Conservation (phyloP, 495 filamentous ascomycete species). For the Trichoderma virens region DNA sequence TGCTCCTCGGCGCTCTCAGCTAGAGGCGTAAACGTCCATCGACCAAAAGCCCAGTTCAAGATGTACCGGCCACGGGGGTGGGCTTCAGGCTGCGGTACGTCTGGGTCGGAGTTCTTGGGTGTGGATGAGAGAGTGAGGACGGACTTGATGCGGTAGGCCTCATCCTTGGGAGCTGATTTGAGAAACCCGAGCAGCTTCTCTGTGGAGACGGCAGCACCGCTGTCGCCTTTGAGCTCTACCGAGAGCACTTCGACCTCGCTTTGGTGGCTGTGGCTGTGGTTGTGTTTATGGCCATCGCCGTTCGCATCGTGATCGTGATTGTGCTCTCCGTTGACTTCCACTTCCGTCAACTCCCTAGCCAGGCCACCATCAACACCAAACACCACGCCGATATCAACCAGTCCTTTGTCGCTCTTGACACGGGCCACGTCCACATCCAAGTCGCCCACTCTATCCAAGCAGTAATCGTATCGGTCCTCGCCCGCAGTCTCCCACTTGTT, state of each 20-base stretch:
- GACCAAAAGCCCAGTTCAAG: conserved; percentile 94
- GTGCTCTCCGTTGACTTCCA: conserved; percentile 18
- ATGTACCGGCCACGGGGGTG: conserved; percentile 50
- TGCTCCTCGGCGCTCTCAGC: conserved; percentile 35
- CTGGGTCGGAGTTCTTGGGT: conserved; percentile 54
- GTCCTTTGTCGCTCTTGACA: conserved; percentile 72
- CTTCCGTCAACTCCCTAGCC: conserved; percentile 48
- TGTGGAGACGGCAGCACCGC: conserved; percentile 48
- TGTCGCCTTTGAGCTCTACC: conserved; percentile 46
- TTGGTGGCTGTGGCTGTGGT: conserved; percentile 50
- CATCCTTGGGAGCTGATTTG: conserved; percentile 68
- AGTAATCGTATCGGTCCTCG: conserved; percentile 71
- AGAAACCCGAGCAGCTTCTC: conserved; percentile 59
- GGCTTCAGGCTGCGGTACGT: conserved; percentile 16
- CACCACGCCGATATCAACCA: conserved; percentile 66
- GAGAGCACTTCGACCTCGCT: conserved; percentile 87
- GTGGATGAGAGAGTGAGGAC: conserved; percentile 54
- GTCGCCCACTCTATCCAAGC: conserved; percentile 77
- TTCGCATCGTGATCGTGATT: conserved; percentile 25
- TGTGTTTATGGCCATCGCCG: conserved; percentile 31
- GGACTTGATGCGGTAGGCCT: conserved; percentile 93
- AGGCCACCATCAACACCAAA: conserved; percentile 82
- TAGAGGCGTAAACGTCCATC: conserved; percentile 79
- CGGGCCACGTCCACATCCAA: conserved; percentile 71
- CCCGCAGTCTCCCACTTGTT: conserved; percentile 86